Percentiles rank a stretch among this genome's conserved stretches.
Conservation (phyloP, 2,329 filamentous ascomycete species). For the Fusarium neocosmosporiellum region DNA sequence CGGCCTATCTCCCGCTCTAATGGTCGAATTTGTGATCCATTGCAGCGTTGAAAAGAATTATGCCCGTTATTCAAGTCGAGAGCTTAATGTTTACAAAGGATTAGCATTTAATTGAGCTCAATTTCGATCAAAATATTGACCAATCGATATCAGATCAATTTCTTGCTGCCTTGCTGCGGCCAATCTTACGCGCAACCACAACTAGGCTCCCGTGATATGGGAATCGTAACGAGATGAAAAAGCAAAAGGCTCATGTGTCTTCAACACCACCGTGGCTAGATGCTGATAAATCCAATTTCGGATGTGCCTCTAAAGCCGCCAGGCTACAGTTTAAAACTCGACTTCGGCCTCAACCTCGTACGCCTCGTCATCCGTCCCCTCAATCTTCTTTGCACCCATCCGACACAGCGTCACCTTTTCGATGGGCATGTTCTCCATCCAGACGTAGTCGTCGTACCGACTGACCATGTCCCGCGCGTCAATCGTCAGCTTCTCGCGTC, state of each 20-base stretch:
- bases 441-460: conserved; percentile 72
- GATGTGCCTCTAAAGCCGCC: neutral
- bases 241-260: conserved; percentile 2
- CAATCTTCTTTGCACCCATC: conserved; percentile 82
- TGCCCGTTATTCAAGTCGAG: neutral
- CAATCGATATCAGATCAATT: neutral
- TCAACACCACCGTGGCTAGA: neutral
- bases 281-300: neutral
- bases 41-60: neutral
- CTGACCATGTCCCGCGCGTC: conserved; percentile 68
- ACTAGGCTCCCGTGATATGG: neutral
- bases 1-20: neutral
- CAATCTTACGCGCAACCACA: neutral
- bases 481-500: conserved; percentile 57
- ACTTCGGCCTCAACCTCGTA: conserved; percentile 67
- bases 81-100: neutral
- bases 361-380: conserved; percentile 63
- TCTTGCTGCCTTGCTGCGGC: neutral
- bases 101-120: neutral
- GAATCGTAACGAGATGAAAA: neutral
- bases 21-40: neutral
- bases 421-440: conserved; percentile 76
- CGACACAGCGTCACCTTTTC: conserved; percentile 81
- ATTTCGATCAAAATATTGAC: neutral
- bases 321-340: conserved; percentile 46